Evolutionary conservation across 345 rosid species (phyloP), one percentile per base, ranked within the genome.

Genomic region (Brassica nigra): DNA sequence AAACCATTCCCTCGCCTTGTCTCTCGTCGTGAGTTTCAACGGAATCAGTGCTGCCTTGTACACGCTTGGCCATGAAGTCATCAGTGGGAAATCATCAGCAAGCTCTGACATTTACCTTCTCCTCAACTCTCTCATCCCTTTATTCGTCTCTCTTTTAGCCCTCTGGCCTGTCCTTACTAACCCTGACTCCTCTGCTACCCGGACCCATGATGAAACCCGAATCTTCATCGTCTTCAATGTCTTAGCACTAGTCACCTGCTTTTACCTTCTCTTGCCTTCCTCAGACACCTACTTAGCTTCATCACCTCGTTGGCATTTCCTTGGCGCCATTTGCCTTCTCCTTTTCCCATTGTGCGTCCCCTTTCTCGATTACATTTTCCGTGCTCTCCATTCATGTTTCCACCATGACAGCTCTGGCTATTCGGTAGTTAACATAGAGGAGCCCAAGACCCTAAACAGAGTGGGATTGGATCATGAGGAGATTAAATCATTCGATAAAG

Each of bases 1-100:
- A 2, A 88, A 87, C 78, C 84, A 87, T 55, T 86, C 92, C 6
- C 84, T 91, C 11, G 94, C 98, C 0, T 68, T 91, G 16, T 89
- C 98, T 73, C 97, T 94, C 52, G 85, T 86, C 63, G 88, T 88
- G 69, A 86, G 96, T 68, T 94, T 88, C 80, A 89, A 89, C 27
- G 95, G 97, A 1, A 83, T 94, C 37, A 90, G 84, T 59, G 93
- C 95, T 27, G 97, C 95, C 2, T 77, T 91, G 55, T 91, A 87
- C 83, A 87, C 89, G 10, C 89, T 94, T 39, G 73, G 79, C 8
- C 88, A 90, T 78, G 89, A 87, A 66, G 85, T 90, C 1, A 86
- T 90, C 39, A 31, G 84, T 73, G 82, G 89, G 0, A 62, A 66
- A 7, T 47, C 84, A 14, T 84, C 86, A 42, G 29, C 67, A 1